Percentiles rank a stretch among this genome's conserved stretches.
Evolutionary conservation across 768 basidiomycete genomes (phyloP).

Genomic region (Leccinum subtestaceum): DNA sequence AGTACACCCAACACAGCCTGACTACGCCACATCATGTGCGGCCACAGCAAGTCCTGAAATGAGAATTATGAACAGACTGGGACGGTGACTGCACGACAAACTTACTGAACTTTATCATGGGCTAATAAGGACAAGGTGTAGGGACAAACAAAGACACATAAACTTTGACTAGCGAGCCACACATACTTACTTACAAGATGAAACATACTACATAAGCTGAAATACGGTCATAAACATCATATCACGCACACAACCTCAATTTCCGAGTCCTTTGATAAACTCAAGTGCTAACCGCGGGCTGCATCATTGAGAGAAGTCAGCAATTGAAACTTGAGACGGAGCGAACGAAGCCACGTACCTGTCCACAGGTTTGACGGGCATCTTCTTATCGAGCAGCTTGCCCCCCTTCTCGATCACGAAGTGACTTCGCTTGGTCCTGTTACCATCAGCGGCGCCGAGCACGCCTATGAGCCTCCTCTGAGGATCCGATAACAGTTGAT

Average conservation of each 20-base stretch:
- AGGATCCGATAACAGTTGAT: slow-evolving; percentile 87
- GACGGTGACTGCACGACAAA: too few species aligned
- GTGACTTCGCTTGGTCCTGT: slow-evolving; percentile 87
- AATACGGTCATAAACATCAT: neutral
- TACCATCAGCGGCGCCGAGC: slow-evolving; percentile 76
- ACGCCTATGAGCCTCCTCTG: slow-evolving; percentile 74
- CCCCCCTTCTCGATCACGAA: slow-evolving; percentile 94
- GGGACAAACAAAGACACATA: too few species aligned
- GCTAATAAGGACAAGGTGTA: too few species aligned
- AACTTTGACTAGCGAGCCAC: too few species aligned
- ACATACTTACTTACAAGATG: neutral
- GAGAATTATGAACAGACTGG: too few species aligned
- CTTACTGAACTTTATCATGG: too few species aligned
- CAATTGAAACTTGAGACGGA: neutral
- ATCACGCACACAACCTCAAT: slow-evolving; percentile 5
- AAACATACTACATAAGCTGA: slow-evolving; percentile 2
- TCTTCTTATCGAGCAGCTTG: slow-evolving; percentile 77
- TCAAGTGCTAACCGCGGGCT: slow-evolving; percentile 66
- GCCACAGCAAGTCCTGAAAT: too few species aligned
- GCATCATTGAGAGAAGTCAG: neutral
- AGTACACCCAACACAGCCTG: too few species aligned
- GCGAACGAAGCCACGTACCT: slow-evolving; percentile 45
- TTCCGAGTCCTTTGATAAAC: slow-evolving; percentile 52
- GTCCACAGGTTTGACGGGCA: slow-evolving; percentile 84
- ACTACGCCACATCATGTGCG: too few species aligned